Base-by-base conservation (phyloP, 805 yeast species). In the Myxozyma melibiosi region DNA sequence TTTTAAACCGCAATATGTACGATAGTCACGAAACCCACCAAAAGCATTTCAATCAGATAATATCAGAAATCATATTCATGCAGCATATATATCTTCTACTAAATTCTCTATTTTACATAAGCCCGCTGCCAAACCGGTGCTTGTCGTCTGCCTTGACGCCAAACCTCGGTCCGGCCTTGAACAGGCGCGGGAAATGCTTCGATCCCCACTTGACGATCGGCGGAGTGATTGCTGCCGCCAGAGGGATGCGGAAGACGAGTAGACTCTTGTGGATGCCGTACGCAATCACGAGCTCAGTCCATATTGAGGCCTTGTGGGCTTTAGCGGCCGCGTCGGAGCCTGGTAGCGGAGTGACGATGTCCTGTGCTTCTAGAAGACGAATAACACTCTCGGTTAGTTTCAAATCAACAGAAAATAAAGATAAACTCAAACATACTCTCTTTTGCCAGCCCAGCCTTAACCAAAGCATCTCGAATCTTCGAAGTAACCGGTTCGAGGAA, bases 171-270 rank as follows among this genome's bases (percentile, higher is more conserved):
- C 45, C 30, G 25, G 42, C 28, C n/a, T 28, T 37, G 24, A 55
- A 52, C 44, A 53, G 16, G 28, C 33, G 24, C 2, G 60, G 68
- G 88, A 92, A 57, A 88, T 82, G 55, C 84, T 83, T 75, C 88
- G 90, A 1, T 96, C 97, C 87, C 89, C 83, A 22, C 79, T 72
- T 76, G 4, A 90, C 96, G 1, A 90, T 78, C 1, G 82, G 69
- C 4, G 99, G 99, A 0, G 97, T 90, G 11, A 91, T 80, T 1
- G 96, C 96, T 0, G 97, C 97, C 0, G 97, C 86, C 30, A 90
- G 71, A 13, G 99, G 99, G 4, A 94, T 75, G 61, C 99, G 80
- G 40, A 94, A 80, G 24, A 92, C 80, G 16, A 71, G 62, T 61
- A 94, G 78, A 3, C 91, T 82, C 74, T 94, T 94, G 76, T 94